phyloP scores from a whole-genome alignment of 495 filamentous ascomycete genomes.

The Talaromyces proteolyticus region DNA sequence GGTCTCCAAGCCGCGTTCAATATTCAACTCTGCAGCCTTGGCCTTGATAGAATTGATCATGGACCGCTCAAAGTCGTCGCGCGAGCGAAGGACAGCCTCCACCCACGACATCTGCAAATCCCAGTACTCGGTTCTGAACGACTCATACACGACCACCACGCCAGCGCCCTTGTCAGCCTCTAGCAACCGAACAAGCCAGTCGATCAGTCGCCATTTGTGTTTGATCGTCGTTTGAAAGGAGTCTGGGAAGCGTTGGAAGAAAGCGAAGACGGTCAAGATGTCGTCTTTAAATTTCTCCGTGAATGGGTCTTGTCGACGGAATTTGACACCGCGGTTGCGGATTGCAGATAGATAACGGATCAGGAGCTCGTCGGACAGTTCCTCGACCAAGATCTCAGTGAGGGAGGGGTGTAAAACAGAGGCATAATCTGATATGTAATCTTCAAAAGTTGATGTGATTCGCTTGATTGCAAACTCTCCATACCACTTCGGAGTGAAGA shows the following conservation, averaged over 20 bases:
- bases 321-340: constrained; percentile 84
- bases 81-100: constrained; percentile 77
- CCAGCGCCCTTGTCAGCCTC: constrained; percentile 63
- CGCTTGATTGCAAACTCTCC: constrained; percentile 73
- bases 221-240: constrained; percentile 70
- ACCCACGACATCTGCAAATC: constrained; percentile 94
- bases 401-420: constrained; percentile 77
- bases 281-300: constrained; percentile 89
- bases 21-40: constrained; percentile 74
- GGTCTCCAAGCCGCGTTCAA: constrained; percentile 73
- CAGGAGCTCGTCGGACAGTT: constrained; percentile 84
- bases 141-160: constrained; percentile 70
- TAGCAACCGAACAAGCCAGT: constrained; percentile 71
- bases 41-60: constrained; percentile 86
- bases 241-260: constrained; percentile 55
- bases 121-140: constrained; percentile 84
- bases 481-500: constrained; percentile 92
- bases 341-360: constrained; percentile 80
- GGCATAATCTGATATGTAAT: constrained; percentile 84
- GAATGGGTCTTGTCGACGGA: constrained; percentile 76
- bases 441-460: constrained; percentile 87
- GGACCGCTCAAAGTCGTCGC: constrained; percentile 90
- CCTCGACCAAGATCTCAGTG: constrained; percentile 82
- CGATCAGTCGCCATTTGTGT: constrained; percentile 84
- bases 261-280: constrained; percentile 72